phyloP scores from a whole-genome alignment of 495 filamentous ascomycete species.

The Aspergillus asperescens region DNA sequence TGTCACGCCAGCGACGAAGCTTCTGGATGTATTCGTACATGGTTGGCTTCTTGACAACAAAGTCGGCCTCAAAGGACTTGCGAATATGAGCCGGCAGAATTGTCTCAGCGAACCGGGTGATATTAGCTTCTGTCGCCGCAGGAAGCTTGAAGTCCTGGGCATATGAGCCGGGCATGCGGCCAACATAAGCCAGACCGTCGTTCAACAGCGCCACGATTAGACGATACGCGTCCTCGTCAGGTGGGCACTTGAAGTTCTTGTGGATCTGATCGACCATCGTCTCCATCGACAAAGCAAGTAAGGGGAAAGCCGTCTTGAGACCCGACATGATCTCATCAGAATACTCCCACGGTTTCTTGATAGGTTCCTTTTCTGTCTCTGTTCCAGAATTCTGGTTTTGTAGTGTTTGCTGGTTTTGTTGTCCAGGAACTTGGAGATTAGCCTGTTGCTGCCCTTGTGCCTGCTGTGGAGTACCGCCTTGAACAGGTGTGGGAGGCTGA shows the following conservation, averaged over 20 bases:
- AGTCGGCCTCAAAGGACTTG: conserved; percentile 91
- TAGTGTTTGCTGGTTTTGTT: conserved; percentile 22
- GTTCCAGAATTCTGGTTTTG: conserved; percentile 23
- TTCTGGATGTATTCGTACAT: conserved; percentile 98
- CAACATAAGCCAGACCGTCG: conserved; percentile 83
- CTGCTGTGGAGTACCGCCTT: conserved; percentile 20
- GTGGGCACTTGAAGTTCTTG: conserved; percentile 97
- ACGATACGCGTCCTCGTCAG: conserved; percentile 95
- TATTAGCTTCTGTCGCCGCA: conserved; percentile 85
- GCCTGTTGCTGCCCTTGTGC: conserved; percentile 27
- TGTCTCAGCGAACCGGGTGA: conserved; percentile 92
- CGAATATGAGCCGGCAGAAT: conserved; percentile 90
- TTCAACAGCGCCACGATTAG: conserved; percentile 96
- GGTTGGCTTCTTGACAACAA: conserved; percentile 86
- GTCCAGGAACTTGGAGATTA: conserved; percentile 41
- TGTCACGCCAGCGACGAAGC: conserved; percentile 90
- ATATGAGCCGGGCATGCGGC: conserved; percentile 77
- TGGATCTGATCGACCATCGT: conserved; percentile 98
- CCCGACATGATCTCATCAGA: conserved; percentile 91
- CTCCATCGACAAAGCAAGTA: conserved; percentile 96
- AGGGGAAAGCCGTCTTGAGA: conserved; percentile 91
- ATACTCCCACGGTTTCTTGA: conserved; percentile 88
- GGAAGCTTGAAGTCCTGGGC: conserved; percentile 89
- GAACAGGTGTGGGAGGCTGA: conserved; percentile 2
- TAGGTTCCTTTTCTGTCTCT: conserved; percentile 38